Percentiles rank a stretch among this genome's conserved stretches.
These are phyloP conservation scores for Cryphonectria naterciae DNA, from an alignment of 2,329 filamentous ascomycete genomes.

Conservation along the genomic window DNA sequence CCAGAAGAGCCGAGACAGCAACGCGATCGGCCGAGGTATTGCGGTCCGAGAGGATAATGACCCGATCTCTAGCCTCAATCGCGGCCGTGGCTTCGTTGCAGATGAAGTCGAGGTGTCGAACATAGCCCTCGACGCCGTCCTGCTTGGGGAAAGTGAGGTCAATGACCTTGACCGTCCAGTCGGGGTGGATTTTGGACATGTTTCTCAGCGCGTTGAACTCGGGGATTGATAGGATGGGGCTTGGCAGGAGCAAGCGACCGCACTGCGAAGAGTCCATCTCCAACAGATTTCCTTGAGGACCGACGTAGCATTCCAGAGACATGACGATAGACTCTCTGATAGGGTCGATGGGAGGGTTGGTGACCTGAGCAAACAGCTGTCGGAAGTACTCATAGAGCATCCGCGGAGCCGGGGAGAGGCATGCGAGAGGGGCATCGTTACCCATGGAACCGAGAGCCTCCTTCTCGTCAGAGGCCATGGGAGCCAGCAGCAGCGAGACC, in stretches of 20 bases:
- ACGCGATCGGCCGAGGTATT: conserved; percentile 82
- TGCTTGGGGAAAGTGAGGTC: conserved; percentile 92
- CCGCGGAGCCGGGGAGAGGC: conserved; percentile 85
- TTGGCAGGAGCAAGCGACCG: conserved; percentile 81
- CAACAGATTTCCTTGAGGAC: conserved; percentile 90
- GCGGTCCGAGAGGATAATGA: conserved; percentile 88
- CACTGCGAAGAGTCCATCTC: conserved; percentile 94
- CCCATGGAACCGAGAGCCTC: conserved; percentile 97
- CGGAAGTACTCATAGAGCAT: conserved; percentile 96
- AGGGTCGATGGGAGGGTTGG: conserved; percentile 95
- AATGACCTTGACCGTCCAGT: conserved; percentile 88
- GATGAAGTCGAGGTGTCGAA: conserved; percentile 85
- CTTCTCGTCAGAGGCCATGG: conserved; percentile 97
- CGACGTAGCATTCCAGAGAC: conserved; percentile 95
- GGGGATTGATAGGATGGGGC: conserved; percentile 84
- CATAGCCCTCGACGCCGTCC: conserved; percentile 81
- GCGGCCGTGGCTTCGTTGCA: conserved; percentile 83
- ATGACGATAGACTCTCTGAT: conserved; percentile 98
- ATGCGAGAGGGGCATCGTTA: conserved; percentile 92
- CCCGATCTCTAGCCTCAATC: conserved; percentile 80
- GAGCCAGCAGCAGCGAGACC: conserved; percentile 85
- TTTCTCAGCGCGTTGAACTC: conserved; percentile 89
- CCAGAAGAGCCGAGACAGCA: conserved; percentile 82
- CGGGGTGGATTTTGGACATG: conserved; percentile 70
- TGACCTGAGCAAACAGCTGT: conserved; percentile 96